Conservation (phyloP, 192 early-diverging fungal genomes). For the Entomortierella lignicola region DNA sequence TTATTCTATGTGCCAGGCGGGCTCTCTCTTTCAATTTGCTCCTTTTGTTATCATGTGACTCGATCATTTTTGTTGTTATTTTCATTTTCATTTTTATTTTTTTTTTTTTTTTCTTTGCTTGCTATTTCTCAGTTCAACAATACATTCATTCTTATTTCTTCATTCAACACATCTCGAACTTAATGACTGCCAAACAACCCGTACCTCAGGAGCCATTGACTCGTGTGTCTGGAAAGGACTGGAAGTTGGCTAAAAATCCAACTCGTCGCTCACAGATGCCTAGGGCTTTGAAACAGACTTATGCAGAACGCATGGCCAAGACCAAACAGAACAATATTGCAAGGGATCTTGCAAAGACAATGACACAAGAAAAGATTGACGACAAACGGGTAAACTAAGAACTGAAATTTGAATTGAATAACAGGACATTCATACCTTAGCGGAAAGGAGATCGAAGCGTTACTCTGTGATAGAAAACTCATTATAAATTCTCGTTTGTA, state of each 20-base stretch:
- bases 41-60: not conserved
- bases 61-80: not conserved
- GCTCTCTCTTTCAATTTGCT: too few species aligned
- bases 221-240: slow-evolving; percentile 75
- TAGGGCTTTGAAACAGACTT: slow-evolving; percentile 47
- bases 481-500: too few species aligned
- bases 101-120: not conserved
- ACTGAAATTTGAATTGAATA: slow-evolving; percentile 1
- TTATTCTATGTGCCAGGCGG: too few species aligned
- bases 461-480: too few species aligned
- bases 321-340: slow-evolving; percentile 51
- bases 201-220: slow-evolving; percentile 71
- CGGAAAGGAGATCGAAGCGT: too few species aligned
- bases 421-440: not conserved
- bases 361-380: slow-evolving; percentile 55
- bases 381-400: slow-evolving; percentile 54
- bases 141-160: not conserved
- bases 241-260: slow-evolving; percentile 56
- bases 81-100: slow-evolving; percentile 7
- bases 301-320: slow-evolving; percentile 45
- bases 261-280: slow-evolving; percentile 55
- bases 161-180: not conserved
- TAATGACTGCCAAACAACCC: slow-evolving; percentile 50
- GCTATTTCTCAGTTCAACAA: too few species aligned
- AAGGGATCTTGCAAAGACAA: slow-evolving; percentile 38